Conservation (phyloP, 352 stramenopile genomes). For the Pythium rishiriense region DNA sequence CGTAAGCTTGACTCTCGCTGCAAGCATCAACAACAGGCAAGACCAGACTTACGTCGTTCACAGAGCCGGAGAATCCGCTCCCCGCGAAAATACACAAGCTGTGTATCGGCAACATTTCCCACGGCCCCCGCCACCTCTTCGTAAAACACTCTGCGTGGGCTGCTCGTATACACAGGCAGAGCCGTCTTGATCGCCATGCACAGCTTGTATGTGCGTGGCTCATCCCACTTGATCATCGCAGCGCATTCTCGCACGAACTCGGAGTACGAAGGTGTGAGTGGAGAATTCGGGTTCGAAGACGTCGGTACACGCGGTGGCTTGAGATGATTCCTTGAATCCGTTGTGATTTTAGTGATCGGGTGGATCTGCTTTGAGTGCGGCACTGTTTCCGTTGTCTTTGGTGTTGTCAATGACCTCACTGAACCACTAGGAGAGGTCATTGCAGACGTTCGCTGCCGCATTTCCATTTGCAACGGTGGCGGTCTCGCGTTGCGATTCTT, state of each 20-base stretch:
- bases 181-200: slow-evolving; percentile 8
- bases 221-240: slow-evolving; percentile 23
- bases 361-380: slow-evolving; percentile 10
- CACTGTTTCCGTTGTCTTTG: not conserved
- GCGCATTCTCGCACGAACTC: slow-evolving; percentile 30
- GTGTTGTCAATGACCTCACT: not conserved
- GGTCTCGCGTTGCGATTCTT: not conserved
- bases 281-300: no score
- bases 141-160: slow-evolving; percentile 10
- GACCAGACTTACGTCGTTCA: slow-evolving; percentile 13
- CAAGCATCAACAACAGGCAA: not conserved
- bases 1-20: no score
- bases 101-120: not conserved
- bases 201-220: slow-evolving; percentile 4
- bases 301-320: slow-evolving; percentile 2
- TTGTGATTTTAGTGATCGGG: slow-evolving; percentile 6
- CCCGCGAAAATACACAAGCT: not conserved
- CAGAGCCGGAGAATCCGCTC: slow-evolving; percentile 25
- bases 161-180: slow-evolving; percentile 1
- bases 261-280: slow-evolving; percentile 6
- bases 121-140: slow-evolving; percentile 5
- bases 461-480: slow-evolving; percentile 22
- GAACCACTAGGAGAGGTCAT: not conserved
- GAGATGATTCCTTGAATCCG: not conserved
- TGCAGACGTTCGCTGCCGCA: slow-evolving; percentile 5